These are phyloP conservation scores for Mucor indicus DNA, from an alignment of 371 early-diverging fungal species.

Conservation along the genomic window DNA sequence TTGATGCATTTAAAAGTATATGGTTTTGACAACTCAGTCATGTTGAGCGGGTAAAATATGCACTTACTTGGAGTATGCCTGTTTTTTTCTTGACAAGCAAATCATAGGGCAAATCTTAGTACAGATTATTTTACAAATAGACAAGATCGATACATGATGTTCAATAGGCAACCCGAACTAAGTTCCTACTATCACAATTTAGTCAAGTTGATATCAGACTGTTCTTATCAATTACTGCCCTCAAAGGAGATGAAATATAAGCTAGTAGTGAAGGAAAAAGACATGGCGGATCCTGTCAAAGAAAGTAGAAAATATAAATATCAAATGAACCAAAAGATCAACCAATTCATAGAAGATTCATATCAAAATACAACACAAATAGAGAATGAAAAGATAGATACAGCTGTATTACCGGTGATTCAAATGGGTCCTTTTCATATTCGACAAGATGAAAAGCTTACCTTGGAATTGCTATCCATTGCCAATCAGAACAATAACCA, in stretches of 20 bases:
- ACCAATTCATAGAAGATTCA: conserved; percentile 45
- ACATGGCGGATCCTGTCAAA: conserved; percentile 62
- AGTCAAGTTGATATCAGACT: conserved; percentile 52
- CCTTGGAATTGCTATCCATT: conserved; percentile 58
- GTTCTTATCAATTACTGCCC: conserved; percentile 62
- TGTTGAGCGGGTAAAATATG: conserved; percentile 79
- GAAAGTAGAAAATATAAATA: conserved; percentile 58
- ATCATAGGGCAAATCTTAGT: conserved; percentile 91
- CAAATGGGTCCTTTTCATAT: conserved; percentile 87
- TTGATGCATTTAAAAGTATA: conserved; percentile 94
- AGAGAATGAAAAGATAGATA: conserved; percentile 44
- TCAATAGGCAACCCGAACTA: conserved; percentile 54
- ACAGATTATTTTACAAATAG: conserved; percentile 92
- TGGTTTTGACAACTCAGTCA: conserved; percentile 82
- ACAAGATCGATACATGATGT: conserved; percentile 90
- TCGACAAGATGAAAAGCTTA: conserved; percentile 72
- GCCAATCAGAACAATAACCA: conserved; percentile 28
- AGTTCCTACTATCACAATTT: conserved; percentile 72
- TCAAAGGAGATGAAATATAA: background rate
- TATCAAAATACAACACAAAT: conserved; percentile 9
- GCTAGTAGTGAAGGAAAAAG: background rate
- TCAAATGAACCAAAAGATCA: conserved; percentile 49
- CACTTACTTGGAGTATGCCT: too few relatives aligned
- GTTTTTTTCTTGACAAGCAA: too few relatives aligned
- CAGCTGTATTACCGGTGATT: conserved; percentile 78